Conservation (phyloP, 2,329 filamentous ascomycete genomes). For the Penicillium sp. region DNA sequence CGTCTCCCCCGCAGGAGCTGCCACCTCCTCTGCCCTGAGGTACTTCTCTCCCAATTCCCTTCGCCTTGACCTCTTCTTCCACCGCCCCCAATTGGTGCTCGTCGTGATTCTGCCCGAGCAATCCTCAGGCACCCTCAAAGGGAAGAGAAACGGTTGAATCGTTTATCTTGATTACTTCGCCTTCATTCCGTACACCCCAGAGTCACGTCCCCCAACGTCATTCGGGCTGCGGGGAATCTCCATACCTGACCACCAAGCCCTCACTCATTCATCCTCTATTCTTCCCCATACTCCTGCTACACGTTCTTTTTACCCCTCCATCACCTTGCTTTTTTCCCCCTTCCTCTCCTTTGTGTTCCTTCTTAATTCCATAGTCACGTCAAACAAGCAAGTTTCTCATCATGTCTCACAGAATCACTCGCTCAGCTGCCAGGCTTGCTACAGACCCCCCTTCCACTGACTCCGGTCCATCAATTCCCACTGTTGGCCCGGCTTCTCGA, state of each 20-base stretch:
- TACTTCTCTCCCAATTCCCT: constrained; percentile 13
- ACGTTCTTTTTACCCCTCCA: not conserved
- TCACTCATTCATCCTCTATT: not conserved
- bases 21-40: constrained; percentile 36
- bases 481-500: constrained; percentile 54
- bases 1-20: constrained; percentile 33
- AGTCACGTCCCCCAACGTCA: not conserved
- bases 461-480: constrained; percentile 40
- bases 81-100: not conserved
- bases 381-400: constrained; percentile 64
- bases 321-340: not conserved
- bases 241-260: not conserved
- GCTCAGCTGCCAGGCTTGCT: constrained; percentile 89
- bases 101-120: not conserved
- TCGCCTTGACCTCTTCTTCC: not conserved
- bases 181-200: not conserved
- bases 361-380: not conserved
- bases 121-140: not conserved
- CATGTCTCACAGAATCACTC: constrained; percentile 97
- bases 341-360: not conserved
- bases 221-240: constrained; percentile 1
- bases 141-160: not conserved
- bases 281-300: not conserved
- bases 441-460: constrained; percentile 56
- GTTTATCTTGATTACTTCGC: not conserved